Base-by-base conservation (phyloP, 1,284 basidiomycete species). In the Ganoderma lingzhi region DNA sequence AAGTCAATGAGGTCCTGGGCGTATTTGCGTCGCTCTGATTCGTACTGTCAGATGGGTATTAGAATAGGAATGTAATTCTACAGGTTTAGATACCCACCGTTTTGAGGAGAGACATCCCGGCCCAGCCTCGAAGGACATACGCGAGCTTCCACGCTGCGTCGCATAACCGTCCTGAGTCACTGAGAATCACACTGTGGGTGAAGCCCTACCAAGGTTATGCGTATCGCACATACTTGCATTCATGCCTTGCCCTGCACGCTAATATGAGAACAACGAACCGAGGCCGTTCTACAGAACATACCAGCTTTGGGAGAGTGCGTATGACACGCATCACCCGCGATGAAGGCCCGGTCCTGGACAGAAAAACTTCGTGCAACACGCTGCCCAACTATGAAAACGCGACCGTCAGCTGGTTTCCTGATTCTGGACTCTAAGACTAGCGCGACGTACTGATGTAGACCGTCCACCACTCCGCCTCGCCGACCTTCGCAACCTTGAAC, bases 141-240 rank as follows among this genome's bases (percentile, higher is more conserved):
- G 84, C 84, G 58, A 96, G 76, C 77, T 96, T 96, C 94, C 93
- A 95, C 2, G 86, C 90, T 89, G 48, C 41, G 44, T 12, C 55
- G 9, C 17, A 3, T 6, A 14, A 30, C 28, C 23, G 41, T 32
- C 6, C 19, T 59, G 2, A 59, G 56, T 19, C 10, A 19, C 10
- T n/a, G 39, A 0, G 17, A 39, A 39, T 5, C 8, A 15, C 12
- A 10, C 9, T 5, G 32, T n/a, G 6, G 17, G 4, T 6, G 39
- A 48, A 44, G 10, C 74, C 80, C n/a, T 55, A 89, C 90, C 85
- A 17, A 95, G 84, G 75, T 95, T 95, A 74, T 93, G 93, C 14
- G 91, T 88, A 76, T 96, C 94, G 69, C 91, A 92, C 92, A 95
- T 94, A 74, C 92, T 92, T 1, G 88, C 88, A 74, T 91, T 90